Evolutionary conservation across 2,329 filamentous ascomycete species (phyloP).

Genomic region (Colletotrichum cuscutae): DNA sequence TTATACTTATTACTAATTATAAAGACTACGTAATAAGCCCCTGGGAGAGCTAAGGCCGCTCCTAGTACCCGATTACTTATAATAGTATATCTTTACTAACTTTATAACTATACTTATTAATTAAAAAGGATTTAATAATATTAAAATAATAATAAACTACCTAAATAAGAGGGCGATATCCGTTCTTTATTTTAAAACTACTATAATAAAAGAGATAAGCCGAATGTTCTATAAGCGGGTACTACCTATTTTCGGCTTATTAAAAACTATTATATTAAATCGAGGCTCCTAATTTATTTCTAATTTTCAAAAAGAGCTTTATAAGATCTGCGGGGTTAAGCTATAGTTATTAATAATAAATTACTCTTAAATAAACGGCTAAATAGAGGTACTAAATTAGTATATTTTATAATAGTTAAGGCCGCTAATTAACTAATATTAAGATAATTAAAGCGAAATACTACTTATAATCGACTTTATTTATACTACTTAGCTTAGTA

Average conservation of each 20-base stretch:
- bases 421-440: too few relatives aligned
- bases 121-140: too few relatives aligned
- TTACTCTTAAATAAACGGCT: too few relatives aligned
- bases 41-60: accelerated
- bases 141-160: accelerated
- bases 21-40: accelerated
- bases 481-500: too few relatives aligned
- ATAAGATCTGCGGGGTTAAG: accelerated
- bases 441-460: too few relatives aligned
- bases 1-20: accelerated
- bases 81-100: accelerated
- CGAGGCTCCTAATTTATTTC: accelerated
- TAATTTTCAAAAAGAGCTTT: accelerated
- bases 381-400: too few relatives aligned
- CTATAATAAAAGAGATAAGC: too few relatives aligned
- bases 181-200: too few relatives aligned
- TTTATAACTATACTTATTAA: too few relatives aligned
- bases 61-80: accelerated
- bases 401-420: too few relatives aligned
- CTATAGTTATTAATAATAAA: too few relatives aligned
- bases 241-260: accelerated
- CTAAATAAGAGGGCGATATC: accelerated
- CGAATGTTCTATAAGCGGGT: accelerated
- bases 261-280: accelerated
- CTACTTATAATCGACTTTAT: too few relatives aligned